Base-by-base conservation (phyloP, 176 grass and related monocot genomes). In the Zoysia japonica region DNA sequence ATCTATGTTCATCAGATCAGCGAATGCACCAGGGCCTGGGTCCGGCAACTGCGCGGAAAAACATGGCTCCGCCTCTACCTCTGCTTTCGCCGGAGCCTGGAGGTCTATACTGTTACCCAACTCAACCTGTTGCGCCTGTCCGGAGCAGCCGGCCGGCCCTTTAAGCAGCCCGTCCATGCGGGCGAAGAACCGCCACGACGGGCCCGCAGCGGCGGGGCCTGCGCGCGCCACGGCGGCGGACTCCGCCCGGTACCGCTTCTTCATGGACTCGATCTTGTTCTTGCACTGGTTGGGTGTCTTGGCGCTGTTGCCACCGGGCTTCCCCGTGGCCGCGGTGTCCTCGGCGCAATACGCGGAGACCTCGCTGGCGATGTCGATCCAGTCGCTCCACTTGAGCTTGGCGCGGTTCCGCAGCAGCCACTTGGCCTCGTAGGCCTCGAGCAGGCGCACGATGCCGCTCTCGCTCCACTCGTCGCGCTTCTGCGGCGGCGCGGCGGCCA, bases 251-350 rank as follows among this genome's bases (percentile, higher is more conserved):
- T 95, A 99, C 28, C 96, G 74, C 81, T 99, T 99, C 92, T 99
- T 95, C 96, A 95, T 95, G 40, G 96, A 94, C 83, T 99, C 96
- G 61, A 99, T 80, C 90, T 99, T 99, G 84, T 99, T 99, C 86
- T 99, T 99, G 88, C 96, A 99, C 84, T 95, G 96, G 37, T 84
- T 95, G 54, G 96, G 88, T 0, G 90, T 93, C 88, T 95, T 99
- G 75, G 77, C 64, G 51, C 73, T 81, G 89, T 65, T 87, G 53
- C 42, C 77, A 7, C 46, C 75, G 10, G 71, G 77, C 83, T 69
- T 90, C n/a, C 47, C 49, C 37, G 41, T 35, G 48, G 47, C 66
- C 11, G 47, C 52, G 48, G 47, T 61, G 70, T 44, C 79, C 36
- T 52, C 76, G 54, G 83, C 82, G 77, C 83, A 86, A 84, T 88